Evolutionary conservation across 345 rosid species (phyloP).

Genomic region (Populus tremula): DNA sequence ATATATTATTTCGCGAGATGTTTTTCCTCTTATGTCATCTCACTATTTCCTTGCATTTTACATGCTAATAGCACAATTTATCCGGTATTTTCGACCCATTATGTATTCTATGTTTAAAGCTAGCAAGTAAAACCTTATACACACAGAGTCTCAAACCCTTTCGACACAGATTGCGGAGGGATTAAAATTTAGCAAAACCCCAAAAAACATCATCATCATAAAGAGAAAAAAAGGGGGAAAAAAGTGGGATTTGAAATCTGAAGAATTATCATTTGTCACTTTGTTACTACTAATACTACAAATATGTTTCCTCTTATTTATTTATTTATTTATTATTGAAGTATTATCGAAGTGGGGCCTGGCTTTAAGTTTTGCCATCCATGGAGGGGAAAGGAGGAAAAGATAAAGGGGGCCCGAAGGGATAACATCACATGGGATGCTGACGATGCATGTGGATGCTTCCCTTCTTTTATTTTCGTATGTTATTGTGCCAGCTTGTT

Average conservation of each 20-base stretch:
- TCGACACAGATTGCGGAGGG: too few relatives aligned
- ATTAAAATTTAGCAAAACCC: background rate
- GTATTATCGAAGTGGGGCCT: background rate
- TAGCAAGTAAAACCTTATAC: background rate
- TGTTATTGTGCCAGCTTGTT: slow-evolving; percentile 30
- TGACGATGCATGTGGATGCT: background rate
- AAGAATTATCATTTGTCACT: background rate
- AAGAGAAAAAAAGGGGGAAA: background rate
- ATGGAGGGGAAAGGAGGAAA: background rate
- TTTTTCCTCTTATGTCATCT: too few relatives aligned
- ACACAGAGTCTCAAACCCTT: background rate
- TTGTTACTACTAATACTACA: background rate
- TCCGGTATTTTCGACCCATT: background rate
- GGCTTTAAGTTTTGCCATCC: background rate
- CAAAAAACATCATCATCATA: background rate
- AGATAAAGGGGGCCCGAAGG: background rate
- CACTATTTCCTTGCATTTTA: too few relatives aligned
- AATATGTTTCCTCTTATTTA: background rate
- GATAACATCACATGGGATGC: background rate
- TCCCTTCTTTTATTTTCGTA: background rate
- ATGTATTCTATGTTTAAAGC: background rate
- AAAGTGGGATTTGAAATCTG: background rate
- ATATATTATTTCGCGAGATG: too few relatives aligned
- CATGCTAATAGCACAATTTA: too few relatives aligned
- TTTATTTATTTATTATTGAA: background rate